Evolutionary conservation across 306 rosid species (phyloP).

Genomic region (Bauhinia variegata): DNA sequence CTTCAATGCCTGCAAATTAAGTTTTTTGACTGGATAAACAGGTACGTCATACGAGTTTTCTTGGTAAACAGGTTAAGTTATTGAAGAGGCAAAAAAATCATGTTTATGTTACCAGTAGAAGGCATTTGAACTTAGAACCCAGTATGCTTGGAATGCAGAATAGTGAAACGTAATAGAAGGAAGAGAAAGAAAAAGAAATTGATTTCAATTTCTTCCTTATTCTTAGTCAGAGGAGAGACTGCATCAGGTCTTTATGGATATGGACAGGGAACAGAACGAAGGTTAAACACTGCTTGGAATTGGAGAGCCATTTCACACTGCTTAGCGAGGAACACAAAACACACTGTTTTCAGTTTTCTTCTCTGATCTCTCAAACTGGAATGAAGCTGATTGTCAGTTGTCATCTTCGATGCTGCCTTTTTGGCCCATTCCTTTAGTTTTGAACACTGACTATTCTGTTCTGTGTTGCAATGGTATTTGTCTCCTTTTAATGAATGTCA

Average conservation of each 20-base stretch:
- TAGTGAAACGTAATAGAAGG: background rate
- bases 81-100: background rate
- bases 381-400: no score
- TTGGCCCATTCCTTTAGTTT: no score
- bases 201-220: background rate
- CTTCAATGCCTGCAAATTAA: constrained; percentile 7
- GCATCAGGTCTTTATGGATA: constrained; percentile 35
- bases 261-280: constrained; percentile 24
- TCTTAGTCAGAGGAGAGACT: no score
- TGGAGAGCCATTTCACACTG: constrained; percentile 33
- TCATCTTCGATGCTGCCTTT: no score
- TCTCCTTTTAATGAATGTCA: no score
- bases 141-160: background rate
- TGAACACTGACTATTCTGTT: no score
- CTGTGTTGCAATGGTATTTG: no score
- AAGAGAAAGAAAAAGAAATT: background rate
- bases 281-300: constrained; percentile 4
- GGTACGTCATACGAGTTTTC: background rate
- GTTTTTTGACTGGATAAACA: background rate
- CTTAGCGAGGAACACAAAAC: no score
- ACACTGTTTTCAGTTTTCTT: no score
- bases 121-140: no score
- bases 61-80: background rate
- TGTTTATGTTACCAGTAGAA: background rate
- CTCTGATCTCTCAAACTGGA: background rate